These are phyloP conservation scores for Pythium apleroticum DNA, from an alignment of 352 stramenopile species.

Conservation along the genomic window DNA sequence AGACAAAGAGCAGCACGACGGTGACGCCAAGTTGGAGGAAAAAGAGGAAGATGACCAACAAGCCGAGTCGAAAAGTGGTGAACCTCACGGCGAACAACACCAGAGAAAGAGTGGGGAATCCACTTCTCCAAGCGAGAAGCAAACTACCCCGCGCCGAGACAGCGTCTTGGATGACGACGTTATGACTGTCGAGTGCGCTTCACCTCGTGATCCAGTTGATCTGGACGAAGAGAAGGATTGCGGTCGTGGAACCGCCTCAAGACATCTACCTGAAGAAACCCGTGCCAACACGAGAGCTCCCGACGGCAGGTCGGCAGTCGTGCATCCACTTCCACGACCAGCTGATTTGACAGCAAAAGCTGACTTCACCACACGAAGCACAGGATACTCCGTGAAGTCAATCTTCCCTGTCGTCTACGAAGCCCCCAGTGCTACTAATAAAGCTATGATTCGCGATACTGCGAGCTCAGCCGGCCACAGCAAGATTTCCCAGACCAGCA, in stretches of 20 bases:
- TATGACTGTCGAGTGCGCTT: conserved; percentile 25
- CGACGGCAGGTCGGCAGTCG: background rate
- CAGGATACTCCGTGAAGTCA: conserved; percentile 34
- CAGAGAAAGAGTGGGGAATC: background rate
- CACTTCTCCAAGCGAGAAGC: background rate
- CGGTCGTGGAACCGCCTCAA: background rate
- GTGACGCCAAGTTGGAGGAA: background rate
- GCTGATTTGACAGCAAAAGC: background rate
- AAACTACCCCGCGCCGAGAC: background rate
- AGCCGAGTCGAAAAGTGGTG: background rate
- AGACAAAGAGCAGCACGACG: background rate
- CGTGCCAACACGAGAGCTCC: background rate
- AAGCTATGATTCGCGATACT: background rate
- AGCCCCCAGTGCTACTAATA: conserved; percentile 8
- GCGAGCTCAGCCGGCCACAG: no score
- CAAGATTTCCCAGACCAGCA: background rate
- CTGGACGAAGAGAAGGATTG: conserved; percentile 3
- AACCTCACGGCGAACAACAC: background rate
- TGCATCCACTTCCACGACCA: conserved; percentile 1
- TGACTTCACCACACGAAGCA: background rate
- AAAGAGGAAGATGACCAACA: background rate
- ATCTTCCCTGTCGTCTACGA: conserved; percentile 50
- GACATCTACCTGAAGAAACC: background rate
- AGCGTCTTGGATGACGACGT: conserved; percentile 12
- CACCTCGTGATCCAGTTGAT: conserved; percentile 15